phyloP scores from a whole-genome alignment of 306 rosid genomes.

The Abrus precatorius region DNA sequence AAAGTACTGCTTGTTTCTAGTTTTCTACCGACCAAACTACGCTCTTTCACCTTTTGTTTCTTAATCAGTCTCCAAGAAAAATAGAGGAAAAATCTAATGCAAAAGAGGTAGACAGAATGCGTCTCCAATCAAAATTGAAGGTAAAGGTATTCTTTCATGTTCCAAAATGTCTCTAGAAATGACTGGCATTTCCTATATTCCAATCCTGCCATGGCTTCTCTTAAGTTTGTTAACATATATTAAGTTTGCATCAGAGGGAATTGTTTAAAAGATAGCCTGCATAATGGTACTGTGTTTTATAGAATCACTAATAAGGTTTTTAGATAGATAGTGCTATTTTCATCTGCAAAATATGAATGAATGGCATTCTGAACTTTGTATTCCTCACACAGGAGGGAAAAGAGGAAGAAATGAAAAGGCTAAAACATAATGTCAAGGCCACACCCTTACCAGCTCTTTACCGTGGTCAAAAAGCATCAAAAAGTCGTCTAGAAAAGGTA shows the following conservation, averaged over 20 bases:
- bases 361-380: constrained; percentile 42
- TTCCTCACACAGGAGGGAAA: constrained; percentile 64
- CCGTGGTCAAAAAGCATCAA: constrained; percentile 58
- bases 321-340: neutral
- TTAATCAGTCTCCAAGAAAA: constrained; percentile 58
- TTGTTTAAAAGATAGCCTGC: neutral
- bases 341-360: constrained; percentile 19
- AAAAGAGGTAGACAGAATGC: constrained; percentile 56
- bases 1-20: constrained; percentile 11
- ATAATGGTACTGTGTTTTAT: neutral
- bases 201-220: constrained; percentile 34
- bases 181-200: constrained; percentile 26
- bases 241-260: constrained; percentile 6
- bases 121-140: constrained; percentile 75
- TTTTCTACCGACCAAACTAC: constrained; percentile 30
- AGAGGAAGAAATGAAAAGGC: constrained; percentile 61
- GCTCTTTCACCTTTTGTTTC: constrained; percentile 6
- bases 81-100: constrained; percentile 55
- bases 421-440: constrained; percentile 64
- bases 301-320: neutral
- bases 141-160: constrained; percentile 64
- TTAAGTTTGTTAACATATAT: constrained; percentile 31
- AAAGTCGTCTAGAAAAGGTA: constrained; percentile 68
- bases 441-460: constrained; percentile 62
- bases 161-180: constrained; percentile 17